These are phyloP conservation scores for Pythium biforme DNA, from an alignment of 352 stramenopile genomes.

Conservation along the genomic window DNA sequence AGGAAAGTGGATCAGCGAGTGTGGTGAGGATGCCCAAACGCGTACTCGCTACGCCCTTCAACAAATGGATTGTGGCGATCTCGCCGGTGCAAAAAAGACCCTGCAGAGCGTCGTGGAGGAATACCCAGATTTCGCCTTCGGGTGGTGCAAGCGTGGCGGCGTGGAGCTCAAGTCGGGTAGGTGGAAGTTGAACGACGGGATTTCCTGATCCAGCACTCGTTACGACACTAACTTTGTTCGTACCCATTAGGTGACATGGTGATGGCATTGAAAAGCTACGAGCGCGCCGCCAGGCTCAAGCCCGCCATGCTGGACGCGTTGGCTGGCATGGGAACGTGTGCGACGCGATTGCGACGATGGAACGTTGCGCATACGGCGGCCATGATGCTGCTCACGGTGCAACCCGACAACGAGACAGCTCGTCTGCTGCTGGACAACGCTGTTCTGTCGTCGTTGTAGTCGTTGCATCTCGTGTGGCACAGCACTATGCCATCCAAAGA, in stretches of 20 bases:
- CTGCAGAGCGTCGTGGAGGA: constrained; percentile 47
- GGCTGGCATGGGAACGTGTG: constrained; percentile 72
- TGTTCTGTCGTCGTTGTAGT: constrained; percentile 32
- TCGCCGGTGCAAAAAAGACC: constrained; percentile 39
- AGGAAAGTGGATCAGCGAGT: constrained; percentile 69
- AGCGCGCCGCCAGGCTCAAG: constrained; percentile 64
- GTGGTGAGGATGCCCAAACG: constrained; percentile 38
- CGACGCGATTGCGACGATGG: constrained; percentile 65
- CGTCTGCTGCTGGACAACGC: constrained; percentile 65
- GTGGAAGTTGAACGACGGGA: neutral
- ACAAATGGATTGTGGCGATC: constrained; percentile 41
- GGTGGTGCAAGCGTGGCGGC: constrained; percentile 74
- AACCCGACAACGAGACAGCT: constrained; percentile 67
- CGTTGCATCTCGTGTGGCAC: neutral
- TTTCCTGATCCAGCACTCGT: no score
- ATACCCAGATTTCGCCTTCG: constrained; percentile 60
- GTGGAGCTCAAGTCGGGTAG: constrained; percentile 57
- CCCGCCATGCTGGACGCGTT: constrained; percentile 69
- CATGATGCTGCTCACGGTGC: constrained; percentile 50
- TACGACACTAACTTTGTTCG: neutral
- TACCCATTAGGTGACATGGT: constrained; percentile 36
- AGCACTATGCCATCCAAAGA: no score
- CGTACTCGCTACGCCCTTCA: constrained; percentile 43
- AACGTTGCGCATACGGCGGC: constrained; percentile 53
- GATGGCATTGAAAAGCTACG: constrained; percentile 53